Percentiles rank a stretch among this genome's conserved stretches.
Conservation (phyloP, 345 rosid species). For the Corchorus olitorius region DNA sequence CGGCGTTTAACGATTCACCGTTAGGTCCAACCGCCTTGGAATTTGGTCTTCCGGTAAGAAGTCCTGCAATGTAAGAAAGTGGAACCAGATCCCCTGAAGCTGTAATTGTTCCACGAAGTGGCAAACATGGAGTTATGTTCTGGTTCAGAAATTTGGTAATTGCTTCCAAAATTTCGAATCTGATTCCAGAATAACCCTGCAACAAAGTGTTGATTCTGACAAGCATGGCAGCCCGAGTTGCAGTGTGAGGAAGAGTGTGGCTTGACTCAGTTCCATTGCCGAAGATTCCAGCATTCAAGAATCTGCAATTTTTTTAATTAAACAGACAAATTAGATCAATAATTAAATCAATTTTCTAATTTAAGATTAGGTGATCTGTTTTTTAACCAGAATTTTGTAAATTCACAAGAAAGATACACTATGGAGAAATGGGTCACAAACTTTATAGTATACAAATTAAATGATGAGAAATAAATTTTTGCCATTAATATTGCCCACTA, state of each 20-base stretch:
- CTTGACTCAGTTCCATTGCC: constrained; percentile 51
- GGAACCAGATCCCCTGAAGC: constrained; percentile 80
- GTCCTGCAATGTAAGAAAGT: constrained; percentile 69
- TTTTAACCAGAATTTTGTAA: background rate
- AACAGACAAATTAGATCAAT: background rate
- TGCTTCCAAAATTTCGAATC: constrained; percentile 72
- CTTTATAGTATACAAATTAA: background rate
- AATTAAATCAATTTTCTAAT: too few species aligned
- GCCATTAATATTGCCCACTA: background rate
- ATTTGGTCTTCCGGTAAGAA: constrained; percentile 63
- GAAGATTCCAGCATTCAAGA: constrained; percentile 74
- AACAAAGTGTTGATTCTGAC: constrained; percentile 75
- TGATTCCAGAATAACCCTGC: constrained; percentile 75
- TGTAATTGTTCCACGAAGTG: constrained; percentile 72
- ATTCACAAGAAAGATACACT: background rate
- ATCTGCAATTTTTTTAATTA: constrained; percentile 32
- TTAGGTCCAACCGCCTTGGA: constrained; percentile 60
- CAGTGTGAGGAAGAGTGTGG: constrained; percentile 56
- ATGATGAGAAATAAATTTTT: background rate
- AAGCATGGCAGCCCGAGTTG: constrained; percentile 75
- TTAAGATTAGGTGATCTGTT: background rate
- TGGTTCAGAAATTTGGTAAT: constrained; percentile 60
- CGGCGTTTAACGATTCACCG: constrained; percentile 49
- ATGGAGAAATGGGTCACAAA: background rate
- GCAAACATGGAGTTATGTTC: constrained; percentile 70